Evolutionary conservation across 1,284 basidiomycete species (phyloP).

Genomic region (Afroboletus lepidellus): DNA sequence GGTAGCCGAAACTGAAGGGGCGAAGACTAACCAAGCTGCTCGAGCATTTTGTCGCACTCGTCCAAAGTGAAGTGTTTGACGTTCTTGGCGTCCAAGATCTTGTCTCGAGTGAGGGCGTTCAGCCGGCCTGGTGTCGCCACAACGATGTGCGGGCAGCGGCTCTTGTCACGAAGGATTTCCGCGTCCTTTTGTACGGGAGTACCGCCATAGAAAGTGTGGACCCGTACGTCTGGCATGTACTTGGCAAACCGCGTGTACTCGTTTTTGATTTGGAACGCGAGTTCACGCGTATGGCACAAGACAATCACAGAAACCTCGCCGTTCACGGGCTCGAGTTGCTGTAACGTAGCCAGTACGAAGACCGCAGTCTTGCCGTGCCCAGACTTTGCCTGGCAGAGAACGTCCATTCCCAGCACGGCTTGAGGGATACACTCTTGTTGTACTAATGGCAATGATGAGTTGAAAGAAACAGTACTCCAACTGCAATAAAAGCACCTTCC

Average conservation of each 20-base stretch:
- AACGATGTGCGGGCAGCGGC: slow-evolving; percentile 97
- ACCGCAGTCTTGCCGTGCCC: slow-evolving; percentile 99
- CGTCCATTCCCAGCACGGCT: slow-evolving; percentile 99
- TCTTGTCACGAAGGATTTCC: slow-evolving; percentile 94
- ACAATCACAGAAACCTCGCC: slow-evolving; percentile 98
- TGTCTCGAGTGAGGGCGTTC: slow-evolving; percentile 91
- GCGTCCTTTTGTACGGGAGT: slow-evolving; percentile 94
- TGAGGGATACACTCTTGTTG: slow-evolving; percentile 99
- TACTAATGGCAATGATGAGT: slow-evolving; percentile 49
- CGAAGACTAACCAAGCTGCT: slow-evolving; percentile 97
- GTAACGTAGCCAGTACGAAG: slow-evolving; percentile 96
- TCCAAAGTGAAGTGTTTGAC: slow-evolving; percentile 99
- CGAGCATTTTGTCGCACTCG: slow-evolving; percentile 99
- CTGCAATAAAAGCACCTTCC: slow-evolving; percentile 68
- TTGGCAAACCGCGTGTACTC: slow-evolving; percentile 99
- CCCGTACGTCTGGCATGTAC: slow-evolving; percentile 99
- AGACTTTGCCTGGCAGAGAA: slow-evolving; percentile 99
- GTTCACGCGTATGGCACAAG: slow-evolving; percentile 98
- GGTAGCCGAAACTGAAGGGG: slow-evolving; percentile 58
- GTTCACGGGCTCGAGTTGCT: slow-evolving; percentile 98
- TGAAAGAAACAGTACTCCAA: not conserved
- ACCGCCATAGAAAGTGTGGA: slow-evolving; percentile 97
- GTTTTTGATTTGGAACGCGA: slow-evolving; percentile 99
- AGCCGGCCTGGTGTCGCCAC: slow-evolving; percentile 97
- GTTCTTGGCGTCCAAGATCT: slow-evolving; percentile 87